These are phyloP conservation scores for Gossypium rotundifolium DNA, from an alignment of 345 rosid species.

Conservation along the genomic window DNA sequence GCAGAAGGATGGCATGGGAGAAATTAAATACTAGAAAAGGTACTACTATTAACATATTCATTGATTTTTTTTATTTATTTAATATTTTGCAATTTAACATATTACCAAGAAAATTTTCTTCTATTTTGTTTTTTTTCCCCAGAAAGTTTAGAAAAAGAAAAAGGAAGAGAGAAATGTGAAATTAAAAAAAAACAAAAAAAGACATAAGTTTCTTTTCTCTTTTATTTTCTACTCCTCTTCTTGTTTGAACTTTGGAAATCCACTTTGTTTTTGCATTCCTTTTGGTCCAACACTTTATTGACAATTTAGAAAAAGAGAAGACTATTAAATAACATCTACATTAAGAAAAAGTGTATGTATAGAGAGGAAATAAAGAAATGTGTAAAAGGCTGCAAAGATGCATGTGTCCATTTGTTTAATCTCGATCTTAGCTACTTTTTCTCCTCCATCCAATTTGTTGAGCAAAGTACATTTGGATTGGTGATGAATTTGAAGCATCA, in stretches of 20 bases:
- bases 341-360: not conserved
- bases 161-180: not conserved
- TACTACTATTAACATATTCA: no score
- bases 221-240: no score
- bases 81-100: not conserved
- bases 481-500: not conserved
- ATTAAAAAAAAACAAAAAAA: no score
- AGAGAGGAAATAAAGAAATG: not conserved
- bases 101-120: no score
- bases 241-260: no score
- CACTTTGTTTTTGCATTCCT: not conserved
- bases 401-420: not conserved
- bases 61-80: no score
- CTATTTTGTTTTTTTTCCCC: no score
- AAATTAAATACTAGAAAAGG: not conserved
- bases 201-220: no score
- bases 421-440: not conserved
- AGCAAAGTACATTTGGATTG: not conserved
- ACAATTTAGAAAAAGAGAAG: not conserved
- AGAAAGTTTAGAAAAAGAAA: no score
- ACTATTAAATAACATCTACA: not conserved
- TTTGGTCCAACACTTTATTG: slow-evolving; percentile 4
- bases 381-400: slow-evolving; percentile 10
- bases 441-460: not conserved
- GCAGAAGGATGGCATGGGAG: slow-evolving; percentile 16